Evolutionary conservation across 176 grass and related monocot species (phyloP).

Genomic region (Stipa capillata): DNA sequence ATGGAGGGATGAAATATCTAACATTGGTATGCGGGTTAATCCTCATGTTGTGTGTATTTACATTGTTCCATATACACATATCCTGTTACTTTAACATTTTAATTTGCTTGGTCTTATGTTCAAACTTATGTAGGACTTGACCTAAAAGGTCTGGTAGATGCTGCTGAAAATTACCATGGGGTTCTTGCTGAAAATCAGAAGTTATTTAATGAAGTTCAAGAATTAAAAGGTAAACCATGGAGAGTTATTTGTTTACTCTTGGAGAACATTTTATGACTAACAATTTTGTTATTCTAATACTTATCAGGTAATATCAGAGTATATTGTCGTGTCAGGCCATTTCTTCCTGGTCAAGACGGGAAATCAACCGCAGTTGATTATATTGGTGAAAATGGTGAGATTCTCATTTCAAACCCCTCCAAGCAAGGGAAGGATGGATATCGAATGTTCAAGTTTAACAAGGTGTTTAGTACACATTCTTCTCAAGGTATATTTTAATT

Average conservation of each 20-base stretch:
- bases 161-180: constrained; percentile 85
- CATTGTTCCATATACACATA: constrained; percentile 1
- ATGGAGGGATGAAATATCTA: constrained; percentile 84
- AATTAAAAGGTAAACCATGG: constrained; percentile 77
- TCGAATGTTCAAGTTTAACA: constrained; percentile 98
- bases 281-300: constrained; percentile 2
- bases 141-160: constrained; percentile 79
- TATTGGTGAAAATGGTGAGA: constrained; percentile 90
- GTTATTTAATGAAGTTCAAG: constrained; percentile 93
- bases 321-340: constrained; percentile 91
- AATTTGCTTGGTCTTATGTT: not conserved
- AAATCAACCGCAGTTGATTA: constrained; percentile 78
- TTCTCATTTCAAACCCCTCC: constrained; percentile 77
- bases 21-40: constrained; percentile 42
- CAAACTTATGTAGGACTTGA: constrained; percentile 45
- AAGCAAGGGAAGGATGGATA: constrained; percentile 91
- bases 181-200: constrained; percentile 92
- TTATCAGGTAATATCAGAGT: constrained; percentile 90
- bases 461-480: constrained; percentile 54
- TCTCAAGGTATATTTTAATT: constrained; percentile 81
- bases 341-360: constrained; percentile 80
- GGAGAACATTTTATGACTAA: not conserved
- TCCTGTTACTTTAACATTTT: not conserved
- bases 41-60: not conserved
- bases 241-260: not conserved